Conservation (phyloP, 305 asterid genomes). For the Plantago lanceolata region DNA sequence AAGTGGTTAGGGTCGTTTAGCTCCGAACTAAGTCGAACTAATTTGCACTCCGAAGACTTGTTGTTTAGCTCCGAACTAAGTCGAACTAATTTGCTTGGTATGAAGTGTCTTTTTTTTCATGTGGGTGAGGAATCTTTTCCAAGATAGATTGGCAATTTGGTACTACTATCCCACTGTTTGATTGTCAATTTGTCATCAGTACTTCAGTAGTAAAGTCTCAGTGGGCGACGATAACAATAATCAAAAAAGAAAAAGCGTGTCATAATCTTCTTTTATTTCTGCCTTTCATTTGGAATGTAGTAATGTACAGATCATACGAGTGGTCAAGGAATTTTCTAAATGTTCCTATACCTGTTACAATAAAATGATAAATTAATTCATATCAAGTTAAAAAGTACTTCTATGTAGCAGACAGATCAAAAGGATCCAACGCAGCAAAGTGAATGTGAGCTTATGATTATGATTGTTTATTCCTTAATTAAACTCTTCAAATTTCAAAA, state of each 20-base stretch:
- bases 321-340: neutral
- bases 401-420: neutral
- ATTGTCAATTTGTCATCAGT: neutral
- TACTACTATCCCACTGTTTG: neutral
- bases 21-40: no score
- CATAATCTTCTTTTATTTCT: neutral
- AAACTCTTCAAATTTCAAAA: no score
- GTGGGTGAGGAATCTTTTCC: neutral
- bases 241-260: neutral
- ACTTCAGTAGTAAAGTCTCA: no score
- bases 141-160: neutral
- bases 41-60: no score
- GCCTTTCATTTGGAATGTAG: neutral
- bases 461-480: no score
- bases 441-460: neutral
- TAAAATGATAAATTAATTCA: no score
- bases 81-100: no score
- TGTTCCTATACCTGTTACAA: neutral
- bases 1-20: no score
- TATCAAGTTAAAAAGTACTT: neutral
- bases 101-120: neutral
- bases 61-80: no score
- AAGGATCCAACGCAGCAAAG: neutral
- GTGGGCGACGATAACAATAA: neutral
- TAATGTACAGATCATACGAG: constrained; percentile 5